Evolutionary conservation across 2,329 filamentous ascomycete species (phyloP), one percentile per base, ranked within the genome.

Genomic region (Fusarium devonianum): DNA sequence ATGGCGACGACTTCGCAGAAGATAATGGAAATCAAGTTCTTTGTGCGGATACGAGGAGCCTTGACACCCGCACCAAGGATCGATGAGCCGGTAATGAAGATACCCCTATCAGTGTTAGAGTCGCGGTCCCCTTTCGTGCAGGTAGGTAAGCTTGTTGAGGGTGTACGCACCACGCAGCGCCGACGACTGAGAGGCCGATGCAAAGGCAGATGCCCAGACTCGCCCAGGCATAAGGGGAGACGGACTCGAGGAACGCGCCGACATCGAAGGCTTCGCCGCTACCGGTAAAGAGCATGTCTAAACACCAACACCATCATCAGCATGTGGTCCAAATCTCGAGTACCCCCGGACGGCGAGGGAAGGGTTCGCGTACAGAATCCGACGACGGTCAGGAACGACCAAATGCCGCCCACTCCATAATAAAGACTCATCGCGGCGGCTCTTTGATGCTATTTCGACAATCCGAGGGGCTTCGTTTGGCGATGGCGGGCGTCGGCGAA

Each of bases 1-100:
- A 99, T 99, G 75, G 94, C 94, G 68, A 99, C 94, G 69, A 99
- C 94, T 78, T 99, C 94, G 80, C 94, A 99, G 78, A 99, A 99
- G 77, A 99, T 97, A 75, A 99, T 99, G 67, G 93, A 97, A 73
- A 99, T 97, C 69, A 99, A 77, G 81, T 99, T 99, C 86, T 99
- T 99, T 58, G 94, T 99, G 73, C 94, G 90, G 76, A 99, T 99
- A 67, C 94, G 89, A 26, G 95, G 95, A 34, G 94, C 93, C 75
- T 90, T 93, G 69, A 99, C 94, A 78, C 94, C 94, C 66, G 90
- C 94, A 69, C 95, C 95, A 62, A 99, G 84, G 72, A 99, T 99
- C 49, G 94, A 96, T 50, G 92, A 95, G 66, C 95, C 95, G 23
- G 94, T 99, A 65, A 97, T 94, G 78, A 99, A 94, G 73, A 99